Percentiles rank a stretch among this genome's conserved stretches.
Evolutionary conservation across 495 filamentous ascomycete species (phyloP).

Genomic region (Letharia lupina): DNA sequence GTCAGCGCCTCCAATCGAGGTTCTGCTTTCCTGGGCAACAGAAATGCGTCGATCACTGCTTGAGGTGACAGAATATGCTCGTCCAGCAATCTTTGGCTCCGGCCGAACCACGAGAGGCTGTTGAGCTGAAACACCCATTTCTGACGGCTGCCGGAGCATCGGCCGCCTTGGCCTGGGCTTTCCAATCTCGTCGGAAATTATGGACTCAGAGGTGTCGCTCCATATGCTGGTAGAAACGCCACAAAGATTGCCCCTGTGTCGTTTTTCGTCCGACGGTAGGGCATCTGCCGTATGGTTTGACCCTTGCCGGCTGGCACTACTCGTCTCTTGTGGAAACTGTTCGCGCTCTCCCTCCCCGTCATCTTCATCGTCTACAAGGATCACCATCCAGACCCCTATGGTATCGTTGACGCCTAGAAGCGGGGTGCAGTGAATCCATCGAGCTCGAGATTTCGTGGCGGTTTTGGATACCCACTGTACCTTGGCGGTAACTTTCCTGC

Average conservation of each 20-base stretch:
- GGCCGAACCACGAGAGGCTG: constrained; percentile 5
- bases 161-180: constrained; percentile 4
- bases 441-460: constrained; percentile 38
- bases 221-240: constrained; percentile 8
- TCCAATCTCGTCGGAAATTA: not conserved
- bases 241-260: not conserved
- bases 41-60: constrained; percentile 13
- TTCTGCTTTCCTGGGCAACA: constrained; percentile 7
- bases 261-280: constrained; percentile 13
- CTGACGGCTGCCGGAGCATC: constrained; percentile 6
- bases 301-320: not conserved
- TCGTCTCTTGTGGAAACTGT: not conserved
- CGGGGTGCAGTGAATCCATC: constrained; percentile 57
- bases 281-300: constrained; percentile 11
- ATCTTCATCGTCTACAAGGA: constrained; percentile 45
- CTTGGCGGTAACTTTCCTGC: constrained; percentile 56
- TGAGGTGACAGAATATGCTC: constrained; percentile 19
- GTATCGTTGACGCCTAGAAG: constrained; percentile 47
- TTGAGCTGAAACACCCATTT: not conserved
- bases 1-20: constrained; percentile 3
- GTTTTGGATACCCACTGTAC: constrained; percentile 48
- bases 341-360: constrained; percentile 10
- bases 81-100: constrained; percentile 18
- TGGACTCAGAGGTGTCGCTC: constrained; percentile 3
- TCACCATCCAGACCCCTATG: constrained; percentile 57